Conservation (phyloP, 345 rosid species). For the Bruguiera sexangula region DNA sequence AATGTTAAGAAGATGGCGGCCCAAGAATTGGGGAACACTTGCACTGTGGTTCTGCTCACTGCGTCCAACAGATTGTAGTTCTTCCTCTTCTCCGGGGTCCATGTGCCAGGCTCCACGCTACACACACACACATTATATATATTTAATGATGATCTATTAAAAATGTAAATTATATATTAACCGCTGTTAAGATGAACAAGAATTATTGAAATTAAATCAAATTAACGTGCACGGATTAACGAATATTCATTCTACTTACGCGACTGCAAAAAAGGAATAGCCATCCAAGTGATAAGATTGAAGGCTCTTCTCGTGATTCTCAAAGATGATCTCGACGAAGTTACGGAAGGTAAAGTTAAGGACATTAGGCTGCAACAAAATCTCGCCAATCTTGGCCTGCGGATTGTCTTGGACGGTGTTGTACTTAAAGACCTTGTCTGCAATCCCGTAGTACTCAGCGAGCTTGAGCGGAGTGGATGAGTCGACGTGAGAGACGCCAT, state of each 20-base stretch:
- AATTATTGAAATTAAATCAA: too few relatives aligned
- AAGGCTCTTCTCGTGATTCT: conserved; percentile 30
- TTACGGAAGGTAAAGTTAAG: conserved; percentile 30
- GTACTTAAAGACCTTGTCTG: conserved; percentile 35
- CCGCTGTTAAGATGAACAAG: too few relatives aligned
- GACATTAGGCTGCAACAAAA: conserved; percentile 23
- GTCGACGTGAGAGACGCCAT: conserved; percentile 30
- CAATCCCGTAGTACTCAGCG: conserved; percentile 27
- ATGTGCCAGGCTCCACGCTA: conserved; percentile 35
- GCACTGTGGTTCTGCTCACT: conserved; percentile 37
- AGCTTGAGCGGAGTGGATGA: conserved; percentile 30
- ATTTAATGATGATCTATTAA: background rate
- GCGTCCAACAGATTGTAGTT: conserved; percentile 34
- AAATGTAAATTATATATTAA: background rate
- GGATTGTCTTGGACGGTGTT: conserved; percentile 20
- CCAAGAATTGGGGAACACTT: conserved; percentile 38
- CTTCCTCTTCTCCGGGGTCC: conserved; percentile 36
- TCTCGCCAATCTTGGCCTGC: background rate
- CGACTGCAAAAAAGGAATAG: conserved; percentile 35
- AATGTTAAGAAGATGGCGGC: conserved; percentile 35
- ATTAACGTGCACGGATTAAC: too few relatives aligned
- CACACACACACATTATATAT: too few relatives aligned
- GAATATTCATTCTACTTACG: conserved; percentile 18
- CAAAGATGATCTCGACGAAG: conserved; percentile 31
- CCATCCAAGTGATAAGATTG: conserved; percentile 35